Base-by-base conservation (phyloP, 1,284 basidiomycete species). In the Pseudomicrostroma phylloplanum region DNA sequence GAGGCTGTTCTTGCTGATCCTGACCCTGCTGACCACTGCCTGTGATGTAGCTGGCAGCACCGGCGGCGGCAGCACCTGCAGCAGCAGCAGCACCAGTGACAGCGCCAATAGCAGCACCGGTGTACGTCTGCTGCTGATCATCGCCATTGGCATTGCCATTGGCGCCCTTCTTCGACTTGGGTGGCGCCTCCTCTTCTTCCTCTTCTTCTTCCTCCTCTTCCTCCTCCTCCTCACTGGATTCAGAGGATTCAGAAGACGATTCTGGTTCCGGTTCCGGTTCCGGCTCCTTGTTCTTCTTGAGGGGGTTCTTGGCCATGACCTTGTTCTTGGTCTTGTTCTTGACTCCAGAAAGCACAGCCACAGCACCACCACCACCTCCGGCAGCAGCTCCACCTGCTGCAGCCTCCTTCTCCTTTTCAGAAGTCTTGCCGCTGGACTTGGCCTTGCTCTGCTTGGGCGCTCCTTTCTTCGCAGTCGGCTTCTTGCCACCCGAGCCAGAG, bases 1-100 rank as follows among this genome's bases (percentile, higher is more conserved):
- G 51, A 17, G 55, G 21, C 36, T 56, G 54, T 41, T 55, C 46
- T 17, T 57, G 51, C 42, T 46, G 61, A 57, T 64, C 61, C 46
- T 30, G 13, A 25, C 57, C 59, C 59, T 58, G 59, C 58, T 56
- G 57, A 13, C 66, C 65, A 25, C 65, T 62, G 1, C 61, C 57
- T 15, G 58, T 42, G 56, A 70, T 59, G 65, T 74, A 73, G 60
- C 60, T 63, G 58, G 69, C 58, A 39, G 71, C 67, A 40, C 64
- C 68, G 39, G 63, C 72, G n/a, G 60, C 73, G 39, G 68, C 68
- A 19, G 64, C 68, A 6, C 62, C 64, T 2, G 62, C 74, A 59
- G 69, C 72, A 19, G 74, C 68, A 48, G 69, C 71, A 26, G 64
- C 72, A 60, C 69, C 73, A 21, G 67, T 59, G 21, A 71, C 69